These are phyloP conservation scores for Lindgomyces ingoldianus DNA, from an alignment of 495 filamentous ascomycete genomes.

Conservation along the genomic window DNA sequence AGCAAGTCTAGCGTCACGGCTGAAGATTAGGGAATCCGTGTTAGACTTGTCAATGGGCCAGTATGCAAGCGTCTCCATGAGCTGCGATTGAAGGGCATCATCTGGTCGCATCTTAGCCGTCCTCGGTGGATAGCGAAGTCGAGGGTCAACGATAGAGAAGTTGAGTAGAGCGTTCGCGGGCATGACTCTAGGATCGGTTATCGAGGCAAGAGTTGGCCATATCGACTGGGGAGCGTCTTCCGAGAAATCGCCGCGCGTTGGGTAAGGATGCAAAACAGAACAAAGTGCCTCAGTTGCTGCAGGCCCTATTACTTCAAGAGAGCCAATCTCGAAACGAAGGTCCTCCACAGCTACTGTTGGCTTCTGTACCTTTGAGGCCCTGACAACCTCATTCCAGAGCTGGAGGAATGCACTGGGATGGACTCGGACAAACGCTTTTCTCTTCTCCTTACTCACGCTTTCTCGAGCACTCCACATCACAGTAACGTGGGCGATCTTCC, in stretches of 20 bases:
- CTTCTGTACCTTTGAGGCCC: conserved; percentile 66
- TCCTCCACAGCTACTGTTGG: conserved; percentile 81
- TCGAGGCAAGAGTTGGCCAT: conserved; percentile 65
- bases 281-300: conserved; percentile 79
- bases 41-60: conserved; percentile 70
- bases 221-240: conserved; percentile 50
- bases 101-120: conserved; percentile 46
- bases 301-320: conserved; percentile 84
- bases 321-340: conserved; percentile 89
- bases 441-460: conserved; percentile 49
- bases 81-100: conserved; percentile 51
- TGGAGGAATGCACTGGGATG: conserved; percentile 90
- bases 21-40: conserved; percentile 63
- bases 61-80: conserved; percentile 59
- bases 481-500: conserved; percentile 72
- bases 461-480: conserved; percentile 63
- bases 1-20: conserved; percentile 62
- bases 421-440: conserved; percentile 70
- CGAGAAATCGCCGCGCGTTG: conserved; percentile 32
- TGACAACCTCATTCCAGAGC: conserved; percentile 75
- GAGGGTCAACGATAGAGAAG: conserved; percentile 77
- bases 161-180: conserved; percentile 70
- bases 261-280: conserved; percentile 64
- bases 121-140: conserved; percentile 70
- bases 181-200: conserved; percentile 76